Percentiles rank a stretch among this genome's conserved stretches.
Evolutionary conservation across 164 flowering plant species (phyloP).

Genomic region (Magnolia kwangsiensis): DNA sequence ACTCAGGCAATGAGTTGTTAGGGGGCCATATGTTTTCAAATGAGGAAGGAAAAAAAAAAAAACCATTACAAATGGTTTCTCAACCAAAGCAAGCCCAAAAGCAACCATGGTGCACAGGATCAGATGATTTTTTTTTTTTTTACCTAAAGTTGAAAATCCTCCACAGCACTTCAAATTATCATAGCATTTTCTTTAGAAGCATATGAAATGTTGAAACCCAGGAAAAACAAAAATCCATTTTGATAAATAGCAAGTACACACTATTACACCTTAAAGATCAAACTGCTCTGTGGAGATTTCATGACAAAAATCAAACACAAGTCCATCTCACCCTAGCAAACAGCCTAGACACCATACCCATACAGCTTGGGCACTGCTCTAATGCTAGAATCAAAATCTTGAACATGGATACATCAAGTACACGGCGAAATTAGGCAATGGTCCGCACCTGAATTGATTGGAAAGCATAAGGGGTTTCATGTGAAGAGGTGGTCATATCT

Average conservation of each 20-base stretch:
- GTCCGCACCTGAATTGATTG: conserved; percentile 70
- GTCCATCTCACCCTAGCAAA: background rate
- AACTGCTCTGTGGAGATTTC: background rate
- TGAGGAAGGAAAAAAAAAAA: too few species aligned
- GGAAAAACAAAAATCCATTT: background rate
- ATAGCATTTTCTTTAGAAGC: too few species aligned
- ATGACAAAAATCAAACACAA: background rate
- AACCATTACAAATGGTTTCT: too few species aligned
- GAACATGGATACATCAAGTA: background rate
- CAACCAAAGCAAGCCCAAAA: too few species aligned
- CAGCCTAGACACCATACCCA: background rate
- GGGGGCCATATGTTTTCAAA: too few species aligned
- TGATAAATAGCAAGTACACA: background rate
- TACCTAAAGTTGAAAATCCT: too few species aligned
- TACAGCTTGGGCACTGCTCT: conserved; percentile 6
- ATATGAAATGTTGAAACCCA: too few species aligned
- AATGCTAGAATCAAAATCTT: background rate
- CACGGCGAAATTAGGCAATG: conserved; percentile 24
- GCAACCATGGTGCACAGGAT: too few species aligned
- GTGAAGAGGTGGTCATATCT: conserved; percentile 41
- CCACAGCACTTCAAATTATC: too few species aligned
- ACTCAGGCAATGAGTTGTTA: too few species aligned
- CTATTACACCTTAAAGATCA: background rate
- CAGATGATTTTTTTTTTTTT: too few species aligned
- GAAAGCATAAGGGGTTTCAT: conserved; percentile 31